Conservation (phyloP, 371 early-diverging fungal species). For the Lichtheimia ornata region DNA sequence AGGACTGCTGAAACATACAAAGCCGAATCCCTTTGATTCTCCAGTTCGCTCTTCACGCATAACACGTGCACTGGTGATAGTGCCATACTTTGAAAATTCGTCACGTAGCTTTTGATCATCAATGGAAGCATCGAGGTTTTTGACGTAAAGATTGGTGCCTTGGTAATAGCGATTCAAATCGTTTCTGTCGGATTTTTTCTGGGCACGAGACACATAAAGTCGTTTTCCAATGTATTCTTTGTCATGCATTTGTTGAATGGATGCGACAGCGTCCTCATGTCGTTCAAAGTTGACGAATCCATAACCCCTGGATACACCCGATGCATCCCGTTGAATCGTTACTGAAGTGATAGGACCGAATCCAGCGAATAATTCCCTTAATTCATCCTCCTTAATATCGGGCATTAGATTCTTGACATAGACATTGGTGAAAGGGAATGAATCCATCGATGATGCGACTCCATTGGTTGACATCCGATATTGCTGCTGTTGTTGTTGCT, state of each 20-base stretch:
- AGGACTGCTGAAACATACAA: conserved; percentile 86
- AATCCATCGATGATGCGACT: conserved; percentile 38
- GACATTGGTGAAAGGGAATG: conserved; percentile 94
- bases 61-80: conserved; percentile 95
- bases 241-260: conserved; percentile 93
- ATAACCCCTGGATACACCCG: conserved; percentile 87
- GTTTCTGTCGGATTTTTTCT: conserved; percentile 97
- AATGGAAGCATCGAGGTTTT: conserved; percentile 93
- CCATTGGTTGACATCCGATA: not conserved
- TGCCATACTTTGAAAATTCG: conserved; percentile 90
- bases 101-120: conserved; percentile 90
- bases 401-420: conserved; percentile 97
- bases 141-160: conserved; percentile 96
- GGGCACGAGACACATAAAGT: conserved; percentile 97
- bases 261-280: conserved; percentile 88
- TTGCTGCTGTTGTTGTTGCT: conserved; percentile 1
- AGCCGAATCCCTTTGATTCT: conserved; percentile 82
- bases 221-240: conserved; percentile 85
- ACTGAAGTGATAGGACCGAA: conserved; percentile 92
- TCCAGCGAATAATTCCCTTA: conserved; percentile 77
- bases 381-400: conserved; percentile 85
- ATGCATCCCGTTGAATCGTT: conserved; percentile 73
- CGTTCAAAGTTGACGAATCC: conserved; percentile 96
- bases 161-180: conserved; percentile 73
- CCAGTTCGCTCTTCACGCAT: conserved; percentile 90